Conservation (phyloP, 139 green algal genomes). For the Chlorella sp. region DNA sequence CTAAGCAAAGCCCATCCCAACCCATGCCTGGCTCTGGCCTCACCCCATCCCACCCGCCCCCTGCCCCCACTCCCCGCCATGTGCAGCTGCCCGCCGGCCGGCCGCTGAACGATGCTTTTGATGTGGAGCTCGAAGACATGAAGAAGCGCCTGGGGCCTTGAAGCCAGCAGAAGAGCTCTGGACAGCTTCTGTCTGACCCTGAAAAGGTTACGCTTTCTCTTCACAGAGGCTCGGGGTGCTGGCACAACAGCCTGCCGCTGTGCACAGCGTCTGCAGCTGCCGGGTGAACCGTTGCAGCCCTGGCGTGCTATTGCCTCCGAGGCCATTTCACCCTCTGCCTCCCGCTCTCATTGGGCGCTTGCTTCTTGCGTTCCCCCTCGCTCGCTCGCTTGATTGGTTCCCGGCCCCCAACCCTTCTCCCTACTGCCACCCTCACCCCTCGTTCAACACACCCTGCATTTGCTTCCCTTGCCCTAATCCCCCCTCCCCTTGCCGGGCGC, state of each 20-base stretch:
- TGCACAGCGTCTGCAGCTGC: neutral
- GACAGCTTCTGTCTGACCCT: neutral
- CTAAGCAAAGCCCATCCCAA: no score
- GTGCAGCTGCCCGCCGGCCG: slow-evolving; percentile 39
- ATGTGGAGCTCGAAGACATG: slow-evolving; percentile 30
- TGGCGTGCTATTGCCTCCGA: no score
- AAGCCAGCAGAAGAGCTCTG: neutral
- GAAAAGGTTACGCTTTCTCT: neutral
- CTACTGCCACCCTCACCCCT: neutral
- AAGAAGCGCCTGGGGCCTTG: slow-evolving; percentile 8
- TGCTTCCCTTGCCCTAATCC: neutral
- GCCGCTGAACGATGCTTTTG: slow-evolving; percentile 69
- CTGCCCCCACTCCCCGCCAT: neutral
- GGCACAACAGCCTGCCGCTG: neutral
- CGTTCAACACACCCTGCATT: neutral
- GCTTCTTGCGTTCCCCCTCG: neutral
- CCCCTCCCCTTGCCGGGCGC: neutral
- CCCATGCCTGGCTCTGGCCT: neutral
- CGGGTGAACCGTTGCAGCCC: no score
- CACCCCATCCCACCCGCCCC: neutral
- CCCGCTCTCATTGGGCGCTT: neutral
- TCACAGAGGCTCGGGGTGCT: no score
- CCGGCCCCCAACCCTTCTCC: neutral
- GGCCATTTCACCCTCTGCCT: neutral
- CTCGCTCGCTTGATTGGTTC: neutral